Base-by-base conservation (phyloP, 129 eudicot genomes). In the Flaveria bidentis region DNA sequence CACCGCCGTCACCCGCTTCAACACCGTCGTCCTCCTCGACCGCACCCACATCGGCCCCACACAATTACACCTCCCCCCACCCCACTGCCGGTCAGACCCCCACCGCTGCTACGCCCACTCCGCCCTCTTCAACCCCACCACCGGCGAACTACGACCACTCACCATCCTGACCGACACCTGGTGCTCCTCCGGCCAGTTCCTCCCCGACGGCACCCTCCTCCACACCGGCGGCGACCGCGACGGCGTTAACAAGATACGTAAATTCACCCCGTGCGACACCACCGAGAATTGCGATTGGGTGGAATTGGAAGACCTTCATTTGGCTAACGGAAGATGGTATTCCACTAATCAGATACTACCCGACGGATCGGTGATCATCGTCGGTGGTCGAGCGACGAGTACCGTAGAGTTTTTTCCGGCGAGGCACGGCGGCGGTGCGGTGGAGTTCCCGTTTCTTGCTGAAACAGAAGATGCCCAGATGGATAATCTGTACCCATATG, bases 101-200 rank as follows among this genome's bases (percentile, higher is more conserved):
- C 63, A 36, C 11, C 91, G 86, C 66, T 92, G 98, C 47, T 82
- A 85, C 6, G 91, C 98, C 2, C 92, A 92, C 77, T 92, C 96
- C 0, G 93, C 78, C 14, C 49, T 86, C 5, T 83, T 87, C 22
- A 84, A 87, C 62, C 84, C 73, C 1, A 11, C n/a, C 5, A 86
- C 85, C 28, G 84, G 80, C 14, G 5, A 76, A 23, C 6, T 90
- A 67, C 80, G 88, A 50, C 96, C 98, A 1, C 67, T 89, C 2
- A 86, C 57, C 33, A 83, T 90, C 64, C 71, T 76, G 17, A 92
- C 98, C 63, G 96, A 89, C 87, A 92, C 98, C 2, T 92, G 98
- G 98, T 92, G 98, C 81, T 89, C 96, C 26, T 92, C 98, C 64
- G 98, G 96, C 69, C 96, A 89, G 71, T 88, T 89, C 33, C 91